phyloP scores from a whole-genome alignment of 2,329 filamentous ascomycete species.

The Metarhizium anisopliae region DNA sequence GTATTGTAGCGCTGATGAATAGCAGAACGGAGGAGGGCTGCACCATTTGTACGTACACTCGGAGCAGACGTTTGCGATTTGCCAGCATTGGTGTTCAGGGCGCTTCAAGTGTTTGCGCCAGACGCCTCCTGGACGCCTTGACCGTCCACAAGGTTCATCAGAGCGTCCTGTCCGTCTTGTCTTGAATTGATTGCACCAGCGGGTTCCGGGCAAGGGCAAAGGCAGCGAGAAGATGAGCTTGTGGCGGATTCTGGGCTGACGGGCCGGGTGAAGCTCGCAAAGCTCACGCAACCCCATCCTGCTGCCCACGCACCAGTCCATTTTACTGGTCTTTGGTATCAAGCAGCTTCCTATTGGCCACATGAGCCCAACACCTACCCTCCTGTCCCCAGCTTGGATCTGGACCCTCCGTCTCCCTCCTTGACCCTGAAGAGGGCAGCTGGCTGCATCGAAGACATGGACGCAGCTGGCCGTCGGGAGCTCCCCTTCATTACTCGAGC shows the following conservation, averaged over 20 bases:
- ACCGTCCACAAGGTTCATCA: neutral
- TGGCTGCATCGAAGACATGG: too few relatives aligned
- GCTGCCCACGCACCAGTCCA: neutral
- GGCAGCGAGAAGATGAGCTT: neutral
- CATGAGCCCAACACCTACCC: neutral
- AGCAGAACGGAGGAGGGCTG: neutral
- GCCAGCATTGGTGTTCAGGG: neutral
- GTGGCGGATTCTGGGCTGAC: neutral
- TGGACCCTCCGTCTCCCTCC: neutral
- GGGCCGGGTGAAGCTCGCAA: neutral
- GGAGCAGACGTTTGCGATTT: neutral
- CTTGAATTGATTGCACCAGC: too few relatives aligned
- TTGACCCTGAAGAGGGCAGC: too few relatives aligned
- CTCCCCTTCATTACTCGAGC: neutral
- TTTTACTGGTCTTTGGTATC: too few relatives aligned
- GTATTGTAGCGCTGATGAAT: too few relatives aligned
- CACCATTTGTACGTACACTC: neutral
- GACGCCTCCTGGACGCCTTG: constrained; percentile 6
- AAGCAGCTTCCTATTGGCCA: constrained; percentile 1
- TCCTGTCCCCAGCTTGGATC: too few relatives aligned
- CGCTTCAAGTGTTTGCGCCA: constrained; percentile 1
- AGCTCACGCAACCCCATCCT: too few relatives aligned
- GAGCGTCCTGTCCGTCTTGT: neutral
- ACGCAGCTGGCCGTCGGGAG: too few relatives aligned
- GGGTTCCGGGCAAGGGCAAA: neutral